Evolutionary conservation across 306 rosid genomes (phyloP).

Genomic region (Parietaria judaica): DNA sequence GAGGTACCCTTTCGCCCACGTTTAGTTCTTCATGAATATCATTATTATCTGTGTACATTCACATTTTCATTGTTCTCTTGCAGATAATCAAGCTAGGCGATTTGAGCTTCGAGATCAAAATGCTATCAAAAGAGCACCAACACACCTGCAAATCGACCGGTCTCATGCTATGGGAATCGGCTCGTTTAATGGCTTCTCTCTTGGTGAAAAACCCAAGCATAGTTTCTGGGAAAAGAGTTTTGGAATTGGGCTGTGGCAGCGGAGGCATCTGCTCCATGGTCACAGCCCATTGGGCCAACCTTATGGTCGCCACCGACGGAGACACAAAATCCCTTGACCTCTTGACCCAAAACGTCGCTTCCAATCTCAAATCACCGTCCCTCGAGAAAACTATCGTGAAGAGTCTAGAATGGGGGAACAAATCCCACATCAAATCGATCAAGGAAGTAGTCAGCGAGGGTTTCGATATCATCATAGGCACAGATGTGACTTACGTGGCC

Average conservation of each 20-base stretch:
- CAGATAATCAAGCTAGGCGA: slow-evolving; percentile 50
- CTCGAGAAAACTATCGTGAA: slow-evolving; percentile 36
- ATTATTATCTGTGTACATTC: no score
- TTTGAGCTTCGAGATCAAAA: slow-evolving; percentile 53
- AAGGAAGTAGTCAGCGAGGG: slow-evolving; percentile 41
- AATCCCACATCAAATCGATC: slow-evolving; percentile 52
- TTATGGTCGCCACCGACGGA: slow-evolving; percentile 76
- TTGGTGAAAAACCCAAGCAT: slow-evolving; percentile 64
- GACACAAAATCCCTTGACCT: slow-evolving; percentile 59
- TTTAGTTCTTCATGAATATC: neutral
- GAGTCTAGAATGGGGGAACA: slow-evolving; percentile 68
- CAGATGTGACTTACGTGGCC: slow-evolving; percentile 73
- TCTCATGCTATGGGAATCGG: slow-evolving; percentile 92
- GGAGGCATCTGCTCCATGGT: slow-evolving; percentile 86
- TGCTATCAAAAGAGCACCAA: slow-evolving; percentile 67
- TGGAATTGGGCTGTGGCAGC: slow-evolving; percentile 88
- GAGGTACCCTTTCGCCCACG: slow-evolving; percentile 29
- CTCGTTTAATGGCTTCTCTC: slow-evolving; percentile 77
- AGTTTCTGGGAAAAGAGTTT: slow-evolving; percentile 60
- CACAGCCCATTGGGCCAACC: slow-evolving; percentile 47
- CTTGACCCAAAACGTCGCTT: slow-evolving; percentile 46
- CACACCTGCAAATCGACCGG: slow-evolving; percentile 93
- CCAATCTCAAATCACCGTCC: slow-evolving; percentile 43
- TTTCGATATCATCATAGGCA: slow-evolving; percentile 73
- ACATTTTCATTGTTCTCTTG: neutral